Evolutionary conservation across 306 rosid genomes (phyloP), one percentile per base, ranked within the genome.

Genomic region (Lathyrus tuberosus): DNA sequence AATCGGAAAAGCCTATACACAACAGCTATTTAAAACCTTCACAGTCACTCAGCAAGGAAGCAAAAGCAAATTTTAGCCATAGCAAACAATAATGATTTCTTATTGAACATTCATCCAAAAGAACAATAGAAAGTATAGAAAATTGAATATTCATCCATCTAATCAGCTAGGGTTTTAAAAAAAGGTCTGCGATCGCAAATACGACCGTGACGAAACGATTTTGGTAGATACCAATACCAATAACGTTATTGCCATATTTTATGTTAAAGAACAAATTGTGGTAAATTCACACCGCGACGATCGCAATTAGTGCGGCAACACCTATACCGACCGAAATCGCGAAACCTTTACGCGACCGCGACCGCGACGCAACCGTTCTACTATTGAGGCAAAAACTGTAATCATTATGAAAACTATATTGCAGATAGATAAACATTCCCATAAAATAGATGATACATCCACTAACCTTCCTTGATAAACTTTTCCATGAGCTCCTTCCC

Each of bases 381-480:
- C 54, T 46, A 66, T 40, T 62, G 42, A 30, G 18, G 51, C 37
- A 73, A 72, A 74, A 56, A 47, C 3, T 13, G 2, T 11, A 47
- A 38, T 47, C 10, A 74, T n/a, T 8, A 53, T 33, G 63, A 69
- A 73, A 67, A 67, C 61, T 40, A 61, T 14, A 44, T 9, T 5
- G 9, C 4, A 46, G 0, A 46, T 18, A 46, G 1, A 46, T 15
- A 7, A 48, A 48, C 5, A 48, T 16, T 54, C 18, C 16, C 22
- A 64, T 41, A 60, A 26, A 78, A 65, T 64, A 43, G 9, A 70
- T 44, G 22, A 14, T 61, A 44, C n/a, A 62, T 11, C 46, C 78
- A 86, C 93, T 85, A 78, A 94, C 98, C 98, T 94, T 86, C 98
- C 98, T 87, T 94, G 82, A 79, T 88, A 94, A 63, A 94, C 98